phyloP scores from a whole-genome alignment of 2,329 filamentous ascomycete species.

The Aureobasidium subglaciale region DNA sequence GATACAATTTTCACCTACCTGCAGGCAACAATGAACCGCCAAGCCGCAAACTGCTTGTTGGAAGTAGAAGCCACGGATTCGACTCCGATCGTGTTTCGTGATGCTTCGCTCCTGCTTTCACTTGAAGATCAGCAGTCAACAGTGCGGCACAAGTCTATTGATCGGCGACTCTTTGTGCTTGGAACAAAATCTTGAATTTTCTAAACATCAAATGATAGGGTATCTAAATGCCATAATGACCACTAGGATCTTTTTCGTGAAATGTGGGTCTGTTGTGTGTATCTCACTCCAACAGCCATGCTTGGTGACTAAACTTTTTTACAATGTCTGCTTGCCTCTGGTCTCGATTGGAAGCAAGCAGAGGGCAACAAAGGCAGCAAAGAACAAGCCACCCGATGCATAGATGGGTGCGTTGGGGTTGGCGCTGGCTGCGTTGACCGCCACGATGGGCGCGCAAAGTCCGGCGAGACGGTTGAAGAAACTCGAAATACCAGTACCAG shows the following conservation, averaged over 20 bases:
- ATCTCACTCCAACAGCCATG: not conserved
- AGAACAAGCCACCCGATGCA: slow-evolving; percentile 36
- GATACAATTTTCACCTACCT: too few relatives aligned
- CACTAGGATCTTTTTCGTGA: not conserved
- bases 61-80: too few relatives aligned
- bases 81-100: too few relatives aligned
- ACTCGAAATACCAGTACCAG: slow-evolving; percentile 64
- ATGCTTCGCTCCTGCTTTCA: not conserved
- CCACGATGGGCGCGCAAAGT: slow-evolving; percentile 61
- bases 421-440: slow-evolving; percentile 36
- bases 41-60: too few relatives aligned
- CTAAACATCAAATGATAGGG: not conserved
- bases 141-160: not conserved
- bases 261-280: not conserved
- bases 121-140: not conserved
- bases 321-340: slow-evolving; percentile 36
- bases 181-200: not conserved
- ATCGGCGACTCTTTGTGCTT: not conserved
- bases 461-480: slow-evolving; percentile 64
- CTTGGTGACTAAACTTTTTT: slow-evolving; percentile 11
- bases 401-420: slow-evolving; percentile 38
- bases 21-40: too few relatives aligned
- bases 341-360: slow-evolving; percentile 38
- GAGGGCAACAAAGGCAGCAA: slow-evolving; percentile 38
- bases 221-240: not conserved